Conservation (phyloP, 495 filamentous ascomycete genomes). For the Xylaria grammica region DNA sequence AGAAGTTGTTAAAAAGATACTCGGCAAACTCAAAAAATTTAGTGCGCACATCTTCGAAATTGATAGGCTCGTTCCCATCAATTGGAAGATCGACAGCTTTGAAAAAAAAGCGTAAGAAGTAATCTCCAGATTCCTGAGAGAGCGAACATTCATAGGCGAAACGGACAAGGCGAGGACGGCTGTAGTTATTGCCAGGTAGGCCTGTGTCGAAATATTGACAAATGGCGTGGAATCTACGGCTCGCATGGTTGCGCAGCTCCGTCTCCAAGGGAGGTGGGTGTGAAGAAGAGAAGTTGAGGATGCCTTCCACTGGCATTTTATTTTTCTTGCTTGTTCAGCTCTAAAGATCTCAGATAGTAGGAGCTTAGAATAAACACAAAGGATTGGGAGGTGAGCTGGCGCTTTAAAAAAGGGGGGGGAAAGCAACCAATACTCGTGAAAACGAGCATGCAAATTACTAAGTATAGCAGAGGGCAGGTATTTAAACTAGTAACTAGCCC, state of each 20-base stretch:
- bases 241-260: conserved; percentile 24
- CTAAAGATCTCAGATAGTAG: not conserved
- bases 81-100: conserved; percentile 24
- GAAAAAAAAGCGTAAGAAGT: conserved; percentile 30
- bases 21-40: conserved; percentile 28
- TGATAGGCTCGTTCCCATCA: conserved; percentile 19
- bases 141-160: conserved; percentile 31
- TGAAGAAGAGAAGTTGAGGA: conserved; percentile 21
- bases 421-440: not conserved
- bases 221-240: conserved; percentile 26
- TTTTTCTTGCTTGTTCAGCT: not conserved
- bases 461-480: too few relatives aligned
- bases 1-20: conserved; percentile 33
- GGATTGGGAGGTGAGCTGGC: conserved; percentile 1
- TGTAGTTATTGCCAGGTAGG: conserved; percentile 16
- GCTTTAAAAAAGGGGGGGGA: conserved; percentile 11
- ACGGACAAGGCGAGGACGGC: conserved; percentile 29
- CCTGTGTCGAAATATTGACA: conserved; percentile 25
- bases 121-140: conserved; percentile 28
- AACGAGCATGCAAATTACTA: not conserved
- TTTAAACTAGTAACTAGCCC: too few relatives aligned
- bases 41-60: conserved; percentile 18
- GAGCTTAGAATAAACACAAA: not conserved
- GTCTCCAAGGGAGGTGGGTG: conserved; percentile 21
- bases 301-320: conserved; percentile 17